Evolutionary conservation across 2,329 filamentous ascomycete species (phyloP), one percentile per base, ranked within the genome.

Genomic region (Pseudogymnoascus sp.): DNA sequence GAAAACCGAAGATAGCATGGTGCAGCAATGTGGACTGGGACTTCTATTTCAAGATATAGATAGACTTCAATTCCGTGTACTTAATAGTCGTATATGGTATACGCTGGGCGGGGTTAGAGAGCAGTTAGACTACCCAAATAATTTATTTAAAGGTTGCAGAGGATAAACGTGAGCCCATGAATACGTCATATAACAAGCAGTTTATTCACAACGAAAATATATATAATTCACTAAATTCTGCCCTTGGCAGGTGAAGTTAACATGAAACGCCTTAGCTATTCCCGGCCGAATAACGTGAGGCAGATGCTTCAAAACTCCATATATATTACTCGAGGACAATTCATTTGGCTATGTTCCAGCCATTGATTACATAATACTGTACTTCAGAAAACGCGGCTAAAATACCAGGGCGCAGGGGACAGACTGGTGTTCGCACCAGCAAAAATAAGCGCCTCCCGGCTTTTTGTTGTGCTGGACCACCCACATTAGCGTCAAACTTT

Each of bases 401-500:
- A 55, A 33, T 55, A 55, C 33, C 48, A 55, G 48, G 48, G 48
- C 48, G 48, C 29, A 55, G 48, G 48, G 48, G 48, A 33, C 48
- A 13, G 29, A 17, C 48, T 55, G 48, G 48, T 55, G 48, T 55
- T 44, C 17, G 29, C 48, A 55, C 27, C 48, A 55, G 29, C 29
- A 55, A n/a, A 55, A 55, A 55, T 55, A 55, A 55, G 48, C 48
- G 48, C 48, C 48, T 12, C 48, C 29, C 29, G 9, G 15, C 48
- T 55, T 55, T 55, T 55, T 55, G 48, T 33, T 55, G 48, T 55
- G 29, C 48, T 55, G 48, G 48, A 31, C 48, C 48, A 10, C 48
- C 48, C 48, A 55, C 48, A 55, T 55, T 55, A 55, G 48, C 48
- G 48, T 55, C 48, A 55, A 55, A 55, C 48, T 55, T 55, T 55